These are phyloP conservation scores for Cutaneotrichosporon arboriforme DNA, from an alignment of 1,284 basidiomycete species.

Conservation along the genomic window DNA sequence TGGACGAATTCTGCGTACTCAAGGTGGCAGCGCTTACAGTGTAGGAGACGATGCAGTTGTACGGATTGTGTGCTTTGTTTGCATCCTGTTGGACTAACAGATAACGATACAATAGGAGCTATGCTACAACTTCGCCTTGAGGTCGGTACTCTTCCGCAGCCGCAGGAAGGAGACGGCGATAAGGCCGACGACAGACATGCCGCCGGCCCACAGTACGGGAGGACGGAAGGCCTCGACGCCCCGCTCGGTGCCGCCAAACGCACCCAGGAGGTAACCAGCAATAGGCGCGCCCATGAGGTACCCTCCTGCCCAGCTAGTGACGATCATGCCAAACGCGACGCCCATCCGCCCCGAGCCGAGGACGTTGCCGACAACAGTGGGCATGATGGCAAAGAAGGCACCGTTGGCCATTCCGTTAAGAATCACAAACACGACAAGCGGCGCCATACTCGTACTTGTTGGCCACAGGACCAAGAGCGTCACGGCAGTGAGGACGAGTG, in stretches of 20 bases:
- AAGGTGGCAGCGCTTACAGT: slow-evolving; percentile 15
- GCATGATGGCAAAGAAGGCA: slow-evolving; percentile 33
- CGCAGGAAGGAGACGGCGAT: slow-evolving; percentile 2
- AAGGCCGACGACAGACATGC: slow-evolving; percentile 12
- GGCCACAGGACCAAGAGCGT: slow-evolving; percentile 28
- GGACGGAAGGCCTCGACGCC: slow-evolving; percentile 27
- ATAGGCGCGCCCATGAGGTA: slow-evolving; percentile 30
- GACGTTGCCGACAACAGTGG: slow-evolving; percentile 22
- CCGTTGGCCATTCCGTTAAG: slow-evolving; percentile 24
- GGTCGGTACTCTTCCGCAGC: slow-evolving; percentile 3
- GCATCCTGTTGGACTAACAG: no score
- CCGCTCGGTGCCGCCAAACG: slow-evolving; percentile 18
- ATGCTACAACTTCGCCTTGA: slow-evolving; percentile 8
- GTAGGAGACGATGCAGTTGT: background rate
- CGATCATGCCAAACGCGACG: slow-evolving; percentile 27
- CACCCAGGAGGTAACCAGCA: slow-evolving; percentile 27
- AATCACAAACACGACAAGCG: slow-evolving; percentile 27
- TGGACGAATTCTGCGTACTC: slow-evolving; percentile 18
- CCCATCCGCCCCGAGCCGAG: slow-evolving; percentile 18
- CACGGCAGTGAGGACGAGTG: slow-evolving; percentile 11
- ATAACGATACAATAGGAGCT: no score
- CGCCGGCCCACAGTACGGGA: slow-evolving; percentile 31
- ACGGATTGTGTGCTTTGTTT: no score
- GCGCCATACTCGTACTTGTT: slow-evolving; percentile 15
- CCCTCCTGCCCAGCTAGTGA: slow-evolving; percentile 25